Conservation (phyloP, 805 yeast genomes). For the Kuraishia capsulata region DNA sequence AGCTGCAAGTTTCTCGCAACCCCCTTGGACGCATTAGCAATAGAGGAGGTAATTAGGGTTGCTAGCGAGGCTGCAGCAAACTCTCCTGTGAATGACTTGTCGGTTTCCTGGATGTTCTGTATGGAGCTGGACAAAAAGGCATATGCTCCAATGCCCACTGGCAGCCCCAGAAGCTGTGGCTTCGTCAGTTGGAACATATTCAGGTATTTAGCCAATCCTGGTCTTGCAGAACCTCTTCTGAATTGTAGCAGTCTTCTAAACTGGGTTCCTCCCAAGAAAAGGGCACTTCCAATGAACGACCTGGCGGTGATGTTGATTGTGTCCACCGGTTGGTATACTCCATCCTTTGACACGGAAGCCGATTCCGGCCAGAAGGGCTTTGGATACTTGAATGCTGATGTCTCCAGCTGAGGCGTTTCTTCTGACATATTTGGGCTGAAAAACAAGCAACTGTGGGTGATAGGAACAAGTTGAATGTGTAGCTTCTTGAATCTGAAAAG, state of each 20-base stretch:
- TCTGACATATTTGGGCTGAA: not conserved
- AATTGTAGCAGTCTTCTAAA: constrained; percentile 24
- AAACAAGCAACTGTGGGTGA: too few relatives aligned
- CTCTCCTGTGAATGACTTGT: constrained; percentile 17
- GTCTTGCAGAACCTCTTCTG: constrained; percentile 27
- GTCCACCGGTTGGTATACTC: constrained; percentile 16
- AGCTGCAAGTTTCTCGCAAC: constrained; percentile 35
- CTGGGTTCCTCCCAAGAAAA: constrained; percentile 26
- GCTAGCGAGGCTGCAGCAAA: constrained; percentile 16
- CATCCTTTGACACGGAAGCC: constrained; percentile 6
- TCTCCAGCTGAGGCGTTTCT: not conserved
- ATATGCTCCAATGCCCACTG: constrained; percentile 22
- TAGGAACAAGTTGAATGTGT: too few relatives aligned
- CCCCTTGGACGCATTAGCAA: constrained; percentile 19
- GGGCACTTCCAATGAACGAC: constrained; percentile 17
- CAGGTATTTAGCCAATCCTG: constrained; percentile 24
- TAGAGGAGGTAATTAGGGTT: constrained; percentile 9
- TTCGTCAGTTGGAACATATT: constrained; percentile 18
- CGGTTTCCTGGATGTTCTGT: constrained; percentile 19
- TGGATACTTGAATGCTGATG: constrained; percentile 10
- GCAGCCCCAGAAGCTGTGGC: constrained; percentile 22
- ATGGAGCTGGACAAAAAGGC: constrained; percentile 21
- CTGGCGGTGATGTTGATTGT: constrained; percentile 20
- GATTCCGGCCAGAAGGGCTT: constrained; percentile 17
- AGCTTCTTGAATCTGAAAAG: too few relatives aligned